These are phyloP conservation scores for Fusarium udum DNA, from an alignment of 2,329 filamentous ascomycete species.

Conservation along the genomic window DNA sequence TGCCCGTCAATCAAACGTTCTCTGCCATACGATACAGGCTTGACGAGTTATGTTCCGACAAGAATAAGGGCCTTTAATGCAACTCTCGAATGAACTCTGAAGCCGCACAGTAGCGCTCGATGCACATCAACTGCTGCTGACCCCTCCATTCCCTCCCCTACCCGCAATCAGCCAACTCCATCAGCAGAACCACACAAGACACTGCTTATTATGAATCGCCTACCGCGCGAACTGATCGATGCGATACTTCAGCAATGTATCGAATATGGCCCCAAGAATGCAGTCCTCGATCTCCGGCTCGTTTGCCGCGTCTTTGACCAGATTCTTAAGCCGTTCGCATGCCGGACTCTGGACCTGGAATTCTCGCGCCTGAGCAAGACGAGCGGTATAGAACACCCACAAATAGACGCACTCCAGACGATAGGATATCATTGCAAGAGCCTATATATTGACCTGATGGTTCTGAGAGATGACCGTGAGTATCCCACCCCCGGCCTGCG, in stretches of 20 bases:
- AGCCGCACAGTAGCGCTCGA: slow-evolving; percentile 4
- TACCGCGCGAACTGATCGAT: slow-evolving; percentile 60
- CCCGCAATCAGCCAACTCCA: not conserved
- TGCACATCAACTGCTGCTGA: slow-evolving; percentile 22
- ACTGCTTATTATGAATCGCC: slow-evolving; percentile 52
- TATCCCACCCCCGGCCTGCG: not conserved
- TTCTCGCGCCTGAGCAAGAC: slow-evolving; percentile 58
- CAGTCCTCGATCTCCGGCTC: slow-evolving; percentile 55
- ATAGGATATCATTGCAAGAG: slow-evolving; percentile 60
- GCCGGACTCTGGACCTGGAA: slow-evolving; percentile 60
- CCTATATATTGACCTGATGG: slow-evolving; percentile 62
- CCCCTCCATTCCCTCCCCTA: slow-evolving; percentile 8
- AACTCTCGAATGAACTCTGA: not conserved
- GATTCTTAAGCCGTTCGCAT: slow-evolving; percentile 56
- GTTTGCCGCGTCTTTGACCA: slow-evolving; percentile 61
- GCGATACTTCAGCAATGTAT: slow-evolving; percentile 57
- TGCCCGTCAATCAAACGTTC: not conserved
- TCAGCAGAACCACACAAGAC: not conserved
- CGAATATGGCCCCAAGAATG: slow-evolving; percentile 55
- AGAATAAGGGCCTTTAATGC: not conserved
- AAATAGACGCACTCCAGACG: slow-evolving; percentile 54
- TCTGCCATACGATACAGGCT: not conserved
- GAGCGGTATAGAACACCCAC: slow-evolving; percentile 46
- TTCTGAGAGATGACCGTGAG: slow-evolving; percentile 62
- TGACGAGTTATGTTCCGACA: not conserved